Evolutionary conservation across 805 yeast species (phyloP), one percentile per base, ranked within the genome.

Genomic region (Candida oleophila): DNA sequence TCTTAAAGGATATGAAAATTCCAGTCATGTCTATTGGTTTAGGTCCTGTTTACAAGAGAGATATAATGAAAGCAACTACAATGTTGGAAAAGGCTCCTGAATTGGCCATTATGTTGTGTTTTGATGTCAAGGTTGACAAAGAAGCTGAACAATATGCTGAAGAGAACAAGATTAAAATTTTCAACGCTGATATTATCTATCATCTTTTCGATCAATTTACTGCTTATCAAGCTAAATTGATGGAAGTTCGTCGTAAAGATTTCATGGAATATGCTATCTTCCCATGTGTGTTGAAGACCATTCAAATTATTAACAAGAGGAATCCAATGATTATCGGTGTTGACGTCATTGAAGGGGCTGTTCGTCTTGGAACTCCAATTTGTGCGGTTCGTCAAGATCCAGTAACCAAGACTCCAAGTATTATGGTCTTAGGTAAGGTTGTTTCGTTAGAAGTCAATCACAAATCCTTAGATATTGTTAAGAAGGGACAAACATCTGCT

Each of bases 251-350:
- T 71, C 87, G 97, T 71, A 82, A 84, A 65, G 96, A 89, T 55
- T 87, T 86, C 71, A 74, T 85, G 71, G 92, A 84, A 58, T 87
- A 80, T 59, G 99, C 98, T 41, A 87, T 87, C 42, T 91, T 83
- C 83, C 99, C 99, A 57, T 87, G 95, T 77, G 97, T 92, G 30
- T 73, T 94, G 73, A 88, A 89, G 71, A 94, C 97, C 15, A 69
- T 94, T 55, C 98, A 94, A 75, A 89, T 94, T 64, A 94, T 94
- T 68, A 94, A 94, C 83, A 92, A 92, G 76, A 88, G 99, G 73
- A 89, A 91, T 68, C 99, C 99, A 52, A 94, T 94, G 98, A 91
- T 94, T 63, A 88, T 94, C 62, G 99, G 99, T 82, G 98, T 94
- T 49, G 99, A 94, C 65, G 96, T 94, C 49, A 68, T 81, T 39